Percentiles rank a stretch among this genome's conserved stretches.
These are phyloP conservation scores for Dryadomyces sulphureus DNA, from an alignment of 2,329 filamentous ascomycete genomes.

Conservation along the genomic window DNA sequence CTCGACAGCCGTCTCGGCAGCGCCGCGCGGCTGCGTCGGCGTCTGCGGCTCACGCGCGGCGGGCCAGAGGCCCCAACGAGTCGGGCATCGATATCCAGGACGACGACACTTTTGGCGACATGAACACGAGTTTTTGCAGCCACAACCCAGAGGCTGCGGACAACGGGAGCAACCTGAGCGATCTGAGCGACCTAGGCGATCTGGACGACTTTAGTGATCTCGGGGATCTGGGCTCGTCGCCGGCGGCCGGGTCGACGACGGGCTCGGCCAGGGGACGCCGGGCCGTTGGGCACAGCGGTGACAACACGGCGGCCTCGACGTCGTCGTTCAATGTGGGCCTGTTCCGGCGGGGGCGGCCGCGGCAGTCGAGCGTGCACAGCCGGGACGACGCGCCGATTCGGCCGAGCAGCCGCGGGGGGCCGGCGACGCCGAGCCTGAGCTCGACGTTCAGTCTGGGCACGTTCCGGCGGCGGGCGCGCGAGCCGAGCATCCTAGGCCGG, in stretches of 20 bases:
- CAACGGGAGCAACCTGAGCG: too few relatives aligned
- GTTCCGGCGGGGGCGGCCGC: slow-evolving; percentile 28
- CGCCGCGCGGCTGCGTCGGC: slow-evolving; percentile 4
- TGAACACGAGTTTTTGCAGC: slow-evolving; percentile 22
- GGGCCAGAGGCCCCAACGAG: slow-evolving; percentile 18
- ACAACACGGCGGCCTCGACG: slow-evolving; percentile 22
- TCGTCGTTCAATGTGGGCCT: slow-evolving; percentile 31
- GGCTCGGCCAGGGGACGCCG: not conserved
- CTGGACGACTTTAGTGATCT: slow-evolving; percentile 10
- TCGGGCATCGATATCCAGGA: slow-evolving; percentile 31
- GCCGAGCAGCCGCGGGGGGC: slow-evolving; percentile 34
- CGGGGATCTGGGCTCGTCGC: slow-evolving; percentile 10
- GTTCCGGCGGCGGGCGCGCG: slow-evolving; percentile 41
- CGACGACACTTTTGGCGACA: slow-evolving; percentile 31
- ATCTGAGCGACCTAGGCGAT: slow-evolving; percentile 15
- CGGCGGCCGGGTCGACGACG: not conserved
- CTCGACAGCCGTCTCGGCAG: slow-evolving; percentile 1
- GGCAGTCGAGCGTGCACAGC: slow-evolving; percentile 35
- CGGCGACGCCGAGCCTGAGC: slow-evolving; percentile 31
- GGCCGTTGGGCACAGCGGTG: slow-evolving; percentile 12
- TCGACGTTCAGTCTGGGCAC: slow-evolving; percentile 39
- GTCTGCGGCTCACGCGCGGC: slow-evolving; percentile 17
- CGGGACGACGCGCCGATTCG: slow-evolving; percentile 36
- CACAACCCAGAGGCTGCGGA: slow-evolving; percentile 13
- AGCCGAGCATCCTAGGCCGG: slow-evolving; percentile 47